Percentiles rank a stretch among this genome's conserved stretches.
Evolutionary conservation across 805 yeast species (phyloP).

Genomic region (Brettanomyces custersianus): DNA sequence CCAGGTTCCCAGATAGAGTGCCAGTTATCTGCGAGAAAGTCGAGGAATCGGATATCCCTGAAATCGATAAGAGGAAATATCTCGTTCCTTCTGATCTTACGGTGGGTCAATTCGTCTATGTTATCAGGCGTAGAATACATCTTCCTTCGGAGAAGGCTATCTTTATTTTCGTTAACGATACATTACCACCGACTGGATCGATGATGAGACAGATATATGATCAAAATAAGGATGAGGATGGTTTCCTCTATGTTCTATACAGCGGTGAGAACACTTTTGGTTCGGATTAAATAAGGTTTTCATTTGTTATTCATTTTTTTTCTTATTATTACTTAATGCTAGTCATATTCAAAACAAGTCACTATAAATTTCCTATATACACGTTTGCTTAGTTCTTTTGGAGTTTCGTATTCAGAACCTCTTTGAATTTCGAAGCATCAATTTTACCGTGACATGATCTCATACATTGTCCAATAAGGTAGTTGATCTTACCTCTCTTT

Average conservation of each 20-base stretch:
- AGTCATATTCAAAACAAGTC: too few species aligned
- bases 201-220: constrained; percentile 91
- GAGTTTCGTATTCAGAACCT: background rate
- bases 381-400: background rate
- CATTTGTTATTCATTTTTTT: too few species aligned
- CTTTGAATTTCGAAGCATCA: background rate
- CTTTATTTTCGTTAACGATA: constrained; percentile 93
- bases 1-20: constrained; percentile 83
- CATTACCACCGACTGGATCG: constrained; percentile 96
- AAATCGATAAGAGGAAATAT: constrained; percentile 94
- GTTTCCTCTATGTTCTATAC: constrained; percentile 89
- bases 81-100: constrained; percentile 93
- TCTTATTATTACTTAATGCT: too few species aligned
- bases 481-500: constrained; percentile 58
- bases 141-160: constrained; percentile 97
- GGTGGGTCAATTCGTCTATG: constrained; percentile 97
- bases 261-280: constrained; percentile 99
- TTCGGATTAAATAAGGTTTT: too few species aligned
- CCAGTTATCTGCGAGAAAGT: constrained; percentile 98
- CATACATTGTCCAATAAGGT: constrained; percentile 80
- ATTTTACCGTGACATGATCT: constrained; percentile 20
- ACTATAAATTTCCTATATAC: too few species aligned
- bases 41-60: constrained; percentile 91
- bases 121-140: constrained; percentile 90
- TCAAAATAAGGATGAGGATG: constrained; percentile 97